These are phyloP conservation scores for Chrysopogon serrulatus DNA, from an alignment of 176 grass and related monocot genomes.

Conservation along the genomic window DNA sequence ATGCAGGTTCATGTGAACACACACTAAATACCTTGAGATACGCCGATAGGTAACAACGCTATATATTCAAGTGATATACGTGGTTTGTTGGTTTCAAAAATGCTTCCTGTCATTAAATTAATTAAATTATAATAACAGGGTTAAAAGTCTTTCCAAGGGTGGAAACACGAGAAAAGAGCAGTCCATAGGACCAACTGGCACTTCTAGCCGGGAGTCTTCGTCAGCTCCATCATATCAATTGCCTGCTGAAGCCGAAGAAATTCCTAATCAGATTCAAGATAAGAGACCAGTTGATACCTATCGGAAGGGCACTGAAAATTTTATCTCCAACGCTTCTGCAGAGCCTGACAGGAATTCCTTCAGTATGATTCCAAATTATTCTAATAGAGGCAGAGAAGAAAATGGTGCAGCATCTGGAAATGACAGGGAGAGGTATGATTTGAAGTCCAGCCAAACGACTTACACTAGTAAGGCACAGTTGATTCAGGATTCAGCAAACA, in stretches of 20 bases:
- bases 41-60: conserved; percentile 65
- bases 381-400: too few species aligned
- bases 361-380: too few species aligned
- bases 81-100: conserved; percentile 11
- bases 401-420: too few species aligned
- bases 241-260: conserved; percentile 45
- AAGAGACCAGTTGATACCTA: conserved; percentile 55
- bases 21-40: conserved; percentile 97
- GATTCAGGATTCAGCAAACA: too few species aligned
- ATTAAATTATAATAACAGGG: conserved; percentile 70
- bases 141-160: conserved; percentile 97
- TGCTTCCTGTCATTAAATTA: neutral
- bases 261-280: conserved; percentile 54
- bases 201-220: conserved; percentile 52
- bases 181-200: too few species aligned
- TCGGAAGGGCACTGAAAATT: conserved; percentile 51
- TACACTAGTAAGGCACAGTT: too few species aligned
- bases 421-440: too few species aligned
- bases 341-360: conserved; percentile 73
- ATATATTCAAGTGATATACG: neutral
- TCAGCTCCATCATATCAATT: conserved; percentile 49
- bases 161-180: conserved; percentile 81
- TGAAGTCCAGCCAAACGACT: too few species aligned
- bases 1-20: conserved; percentile 96
- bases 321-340: conserved; percentile 45